Conservation (phyloP, 768 basidiomycete species). For the Tremella mesenterica region DNA sequence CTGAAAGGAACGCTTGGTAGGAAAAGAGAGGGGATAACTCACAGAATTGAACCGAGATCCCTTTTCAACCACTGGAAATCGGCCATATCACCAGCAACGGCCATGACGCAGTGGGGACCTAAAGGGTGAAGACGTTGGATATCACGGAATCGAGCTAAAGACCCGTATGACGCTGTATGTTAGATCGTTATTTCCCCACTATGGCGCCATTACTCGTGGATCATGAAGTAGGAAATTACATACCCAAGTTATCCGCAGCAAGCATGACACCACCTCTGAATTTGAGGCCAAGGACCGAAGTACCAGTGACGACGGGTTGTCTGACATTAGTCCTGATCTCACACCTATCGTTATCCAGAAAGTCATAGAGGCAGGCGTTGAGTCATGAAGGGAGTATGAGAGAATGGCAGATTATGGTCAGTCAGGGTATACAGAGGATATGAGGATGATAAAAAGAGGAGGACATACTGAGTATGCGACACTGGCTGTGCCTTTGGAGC, state of each 20-base stretch:
- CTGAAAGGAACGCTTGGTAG: background rate
- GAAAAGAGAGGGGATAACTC: slow-evolving; percentile 7
- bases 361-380: too few species aligned
- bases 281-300: slow-evolving; percentile 87
- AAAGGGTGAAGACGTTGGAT: slow-evolving; percentile 78
- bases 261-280: slow-evolving; percentile 97
- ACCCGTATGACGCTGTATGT: slow-evolving; percentile 79
- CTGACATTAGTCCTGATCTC: slow-evolving; percentile 44
- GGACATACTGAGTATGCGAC: slow-evolving; percentile 66
- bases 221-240: slow-evolving; percentile 25
- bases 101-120: slow-evolving; percentile 75
- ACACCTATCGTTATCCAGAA: background rate
- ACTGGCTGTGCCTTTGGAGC: slow-evolving; percentile 9
- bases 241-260: slow-evolving; percentile 94
- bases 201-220: background rate
- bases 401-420: too few species aligned
- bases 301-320: slow-evolving; percentile 92
- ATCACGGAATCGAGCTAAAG: slow-evolving; percentile 92
- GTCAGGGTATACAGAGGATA: too few species aligned
- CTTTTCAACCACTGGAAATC: slow-evolving; percentile 91
- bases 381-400: too few species aligned
- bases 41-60: slow-evolving; percentile 65
- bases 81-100: slow-evolving; percentile 91
- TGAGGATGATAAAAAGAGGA: background rate
- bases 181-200: too few species aligned